Evolutionary conservation across 768 basidiomycete genomes (phyloP).

Genomic region (Leucosporidium creatinivorum): DNA sequence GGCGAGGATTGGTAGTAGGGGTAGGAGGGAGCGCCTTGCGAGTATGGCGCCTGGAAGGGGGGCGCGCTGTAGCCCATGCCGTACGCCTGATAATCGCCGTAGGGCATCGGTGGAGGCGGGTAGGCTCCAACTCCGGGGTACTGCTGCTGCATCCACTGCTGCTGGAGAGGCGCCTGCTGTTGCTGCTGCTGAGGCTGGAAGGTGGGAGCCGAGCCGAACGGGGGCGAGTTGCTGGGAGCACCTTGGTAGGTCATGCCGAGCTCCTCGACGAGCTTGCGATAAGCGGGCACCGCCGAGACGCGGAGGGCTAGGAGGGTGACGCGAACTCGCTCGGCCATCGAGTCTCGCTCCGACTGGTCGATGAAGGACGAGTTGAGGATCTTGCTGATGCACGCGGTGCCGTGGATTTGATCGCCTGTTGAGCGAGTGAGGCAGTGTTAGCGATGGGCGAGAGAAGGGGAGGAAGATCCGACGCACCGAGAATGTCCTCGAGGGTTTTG

Average conservation of each 20-base stretch:
- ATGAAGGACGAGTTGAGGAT: constrained; percentile 81
- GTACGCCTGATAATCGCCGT: background rate
- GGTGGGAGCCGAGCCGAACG: background rate
- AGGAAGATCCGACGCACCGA: constrained; percentile 49
- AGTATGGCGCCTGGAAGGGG: background rate
- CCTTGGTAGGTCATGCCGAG: constrained; percentile 70
- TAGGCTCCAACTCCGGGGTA: constrained; percentile 2
- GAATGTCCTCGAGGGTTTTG: constrained; percentile 83
- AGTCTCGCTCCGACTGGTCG: constrained; percentile 59
- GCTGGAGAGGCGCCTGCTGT: background rate
- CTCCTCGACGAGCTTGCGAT: constrained; percentile 86
- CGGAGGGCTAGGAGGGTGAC: constrained; percentile 83
- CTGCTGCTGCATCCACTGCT: background rate
- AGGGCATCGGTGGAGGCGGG: constrained; percentile 11
- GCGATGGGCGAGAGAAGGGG: background rate
- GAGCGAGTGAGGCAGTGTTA: background rate
- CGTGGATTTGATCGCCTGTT: constrained; percentile 69
- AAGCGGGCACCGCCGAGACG: constrained; percentile 89
- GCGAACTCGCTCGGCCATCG: constrained; percentile 77
- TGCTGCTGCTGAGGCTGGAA: background rate
- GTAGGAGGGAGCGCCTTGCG: background rate
- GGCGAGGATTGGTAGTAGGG: no score
- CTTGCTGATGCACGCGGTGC: constrained; percentile 78
- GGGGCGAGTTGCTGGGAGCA: background rate
- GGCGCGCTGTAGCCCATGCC: background rate